phyloP scores from a whole-genome alignment of 441 rosid species.

The Sinapis alba region DNA sequence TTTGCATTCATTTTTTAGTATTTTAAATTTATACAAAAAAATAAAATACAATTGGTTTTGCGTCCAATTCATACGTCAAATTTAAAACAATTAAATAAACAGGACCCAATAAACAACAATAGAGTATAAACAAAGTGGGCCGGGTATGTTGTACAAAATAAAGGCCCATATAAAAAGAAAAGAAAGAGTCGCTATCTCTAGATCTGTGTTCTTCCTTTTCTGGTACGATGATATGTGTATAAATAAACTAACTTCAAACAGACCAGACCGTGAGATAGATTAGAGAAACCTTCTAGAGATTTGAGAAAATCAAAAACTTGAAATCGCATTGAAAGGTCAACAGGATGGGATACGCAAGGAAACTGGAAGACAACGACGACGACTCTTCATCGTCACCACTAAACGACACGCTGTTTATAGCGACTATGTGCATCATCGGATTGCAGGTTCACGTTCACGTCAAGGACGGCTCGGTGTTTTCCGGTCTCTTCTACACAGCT shows the following conservation, averaged over 20 bases:
- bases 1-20: too few species aligned
- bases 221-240: not conserved
- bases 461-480: constrained; percentile 75
- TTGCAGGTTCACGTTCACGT: constrained; percentile 77
- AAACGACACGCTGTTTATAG: constrained; percentile 63
- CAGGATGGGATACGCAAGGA: constrained; percentile 58
- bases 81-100: too few species aligned
- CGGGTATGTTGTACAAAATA: not conserved
- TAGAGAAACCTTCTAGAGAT: constrained; percentile 25
- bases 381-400: constrained; percentile 27
- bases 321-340: not conserved
- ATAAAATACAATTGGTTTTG: too few species aligned
- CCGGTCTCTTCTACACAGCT: constrained; percentile 80
- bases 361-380: constrained; percentile 50
- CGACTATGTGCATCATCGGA: constrained; percentile 73
- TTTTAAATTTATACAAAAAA: too few species aligned
- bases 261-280: not conserved
- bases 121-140: not conserved
- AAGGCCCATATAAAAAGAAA: constrained; percentile 10
- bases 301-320: not conserved
- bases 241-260: constrained; percentile 1
- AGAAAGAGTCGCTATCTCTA: constrained; percentile 1
- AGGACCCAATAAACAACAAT: too few species aligned
- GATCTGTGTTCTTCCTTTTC: constrained; percentile 2
- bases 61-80: too few species aligned